Evolutionary conservation across 2,329 filamentous ascomycete genomes (phyloP).

Genomic region (Pyricularia sp.): DNA sequence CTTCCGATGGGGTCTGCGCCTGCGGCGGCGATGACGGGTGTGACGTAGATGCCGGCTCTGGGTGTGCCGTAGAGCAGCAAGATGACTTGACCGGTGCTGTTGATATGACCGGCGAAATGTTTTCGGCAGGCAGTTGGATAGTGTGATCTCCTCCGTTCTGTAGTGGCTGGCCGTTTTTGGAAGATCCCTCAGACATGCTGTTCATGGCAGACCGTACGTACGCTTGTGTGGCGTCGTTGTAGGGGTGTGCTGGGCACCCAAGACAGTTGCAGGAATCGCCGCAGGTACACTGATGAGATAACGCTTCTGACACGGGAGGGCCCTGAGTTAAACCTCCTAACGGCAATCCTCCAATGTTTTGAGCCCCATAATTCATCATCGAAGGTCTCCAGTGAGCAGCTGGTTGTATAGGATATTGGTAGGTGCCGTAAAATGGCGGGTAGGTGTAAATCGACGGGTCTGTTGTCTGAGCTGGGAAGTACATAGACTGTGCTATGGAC

Average conservation of each 20-base stretch:
- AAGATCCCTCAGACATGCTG: slow-evolving; percentile 7
- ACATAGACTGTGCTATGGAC: slow-evolving; percentile 7
- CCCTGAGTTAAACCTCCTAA: not conserved
- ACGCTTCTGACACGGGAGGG: not conserved
- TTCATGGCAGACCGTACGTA: slow-evolving; percentile 11
- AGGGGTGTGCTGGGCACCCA: slow-evolving; percentile 12
- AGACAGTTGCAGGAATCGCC: slow-evolving; percentile 13
- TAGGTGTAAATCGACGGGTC: slow-evolving; percentile 7
- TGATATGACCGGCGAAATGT: not conserved
- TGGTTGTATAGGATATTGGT: slow-evolving; percentile 10
- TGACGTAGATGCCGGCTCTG: not conserved
- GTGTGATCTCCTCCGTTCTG: not conserved
- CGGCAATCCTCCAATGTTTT: not conserved
- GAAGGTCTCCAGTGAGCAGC: slow-evolving; percentile 10
- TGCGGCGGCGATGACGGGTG: slow-evolving; percentile 20
- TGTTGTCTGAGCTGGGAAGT: slow-evolving; percentile 1
- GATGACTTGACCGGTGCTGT: not conserved
- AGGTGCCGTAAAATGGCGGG: slow-evolving; percentile 10
- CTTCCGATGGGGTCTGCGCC: slow-evolving; percentile 33
- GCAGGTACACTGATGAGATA: slow-evolving; percentile 11
- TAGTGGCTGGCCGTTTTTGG: not conserved
- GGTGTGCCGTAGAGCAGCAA: not conserved
- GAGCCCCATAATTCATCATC: slow-evolving; percentile 2
- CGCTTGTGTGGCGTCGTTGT: slow-evolving; percentile 10
- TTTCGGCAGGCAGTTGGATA: not conserved